phyloP scores from a whole-genome alignment of 106 monocot species.

The Triglochin maritima region DNA sequence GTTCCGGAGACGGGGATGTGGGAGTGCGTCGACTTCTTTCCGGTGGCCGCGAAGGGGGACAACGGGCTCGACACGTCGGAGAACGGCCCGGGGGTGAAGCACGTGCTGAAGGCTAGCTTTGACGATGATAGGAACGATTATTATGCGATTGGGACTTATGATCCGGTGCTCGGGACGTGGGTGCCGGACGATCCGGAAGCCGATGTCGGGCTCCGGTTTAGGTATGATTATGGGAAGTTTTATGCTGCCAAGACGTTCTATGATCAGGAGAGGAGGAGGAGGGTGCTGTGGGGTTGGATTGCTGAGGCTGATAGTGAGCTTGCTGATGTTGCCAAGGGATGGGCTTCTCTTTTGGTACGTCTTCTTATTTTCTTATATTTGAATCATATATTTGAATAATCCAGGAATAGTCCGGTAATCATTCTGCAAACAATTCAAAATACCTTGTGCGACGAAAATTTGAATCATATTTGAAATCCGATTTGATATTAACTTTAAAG shows the following conservation, averaged over 20 bases:
- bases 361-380: too few species aligned
- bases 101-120: slow-evolving; percentile 73
- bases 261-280: slow-evolving; percentile 34
- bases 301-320: slow-evolving; percentile 69
- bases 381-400: too few species aligned
- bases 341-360: slow-evolving; percentile 69
- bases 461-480: too few species aligned
- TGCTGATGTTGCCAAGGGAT: slow-evolving; percentile 54
- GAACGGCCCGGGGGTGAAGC: slow-evolving; percentile 31
- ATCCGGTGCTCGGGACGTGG: slow-evolving; percentile 27
- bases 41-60: slow-evolving; percentile 27
- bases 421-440: too few species aligned
- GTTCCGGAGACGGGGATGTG: slow-evolving; percentile 73
- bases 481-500: too few species aligned
- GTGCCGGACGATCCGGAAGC: slow-evolving; percentile 49
- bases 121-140: slow-evolving; percentile 71
- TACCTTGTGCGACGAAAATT: too few species aligned
- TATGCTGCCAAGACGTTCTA: slow-evolving; percentile 93
- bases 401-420: too few species aligned
- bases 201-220: slow-evolving; percentile 58
- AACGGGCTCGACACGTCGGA: slow-evolving; percentile 57
- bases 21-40: slow-evolving; percentile 91
- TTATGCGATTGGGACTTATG: slow-evolving; percentile 65
- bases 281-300: slow-evolving; percentile 76
- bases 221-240: slow-evolving; percentile 72